These are phyloP conservation scores for Jatropha multifida DNA, from an alignment of 441 rosid genomes.

Conservation along the genomic window DNA sequence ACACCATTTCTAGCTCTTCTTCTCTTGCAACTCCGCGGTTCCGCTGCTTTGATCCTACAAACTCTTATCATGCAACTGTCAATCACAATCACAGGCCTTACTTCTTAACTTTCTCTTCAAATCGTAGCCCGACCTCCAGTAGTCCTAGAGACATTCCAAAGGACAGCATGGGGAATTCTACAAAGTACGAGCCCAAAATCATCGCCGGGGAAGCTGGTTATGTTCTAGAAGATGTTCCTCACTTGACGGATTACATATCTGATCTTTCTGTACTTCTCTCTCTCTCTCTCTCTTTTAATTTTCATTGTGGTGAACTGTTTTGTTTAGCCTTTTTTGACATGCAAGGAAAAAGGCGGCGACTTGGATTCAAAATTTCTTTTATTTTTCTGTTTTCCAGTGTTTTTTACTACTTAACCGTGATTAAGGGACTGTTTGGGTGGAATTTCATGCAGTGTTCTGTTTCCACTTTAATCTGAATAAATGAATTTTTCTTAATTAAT, in stretches of 20 bases:
- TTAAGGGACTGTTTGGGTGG: too few species aligned
- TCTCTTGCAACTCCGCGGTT: slow-evolving; percentile 27
- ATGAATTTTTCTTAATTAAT: too few species aligned
- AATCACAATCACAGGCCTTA: slow-evolving; percentile 25
- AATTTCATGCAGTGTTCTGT: too few species aligned
- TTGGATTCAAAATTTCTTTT: not conserved
- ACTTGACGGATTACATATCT: slow-evolving; percentile 54
- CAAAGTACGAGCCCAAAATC: slow-evolving; percentile 36
- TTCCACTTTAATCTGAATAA: too few species aligned
- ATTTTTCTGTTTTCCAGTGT: not conserved
- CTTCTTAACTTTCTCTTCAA: slow-evolving; percentile 14
- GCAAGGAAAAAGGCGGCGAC: not conserved
- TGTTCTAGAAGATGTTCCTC: slow-evolving; percentile 73
- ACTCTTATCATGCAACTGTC: slow-evolving; percentile 21
- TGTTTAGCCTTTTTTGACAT: not conserved
- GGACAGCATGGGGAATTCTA: slow-evolving; percentile 1
- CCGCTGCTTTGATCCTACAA: slow-evolving; percentile 45
- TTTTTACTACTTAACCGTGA: too few species aligned
- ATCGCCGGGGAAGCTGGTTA: slow-evolving; percentile 55
- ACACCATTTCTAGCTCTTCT: slow-evolving; percentile 42
- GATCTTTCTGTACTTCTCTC: slow-evolving; percentile 42
- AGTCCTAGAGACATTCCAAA: not conserved
- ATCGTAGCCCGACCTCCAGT: not conserved
- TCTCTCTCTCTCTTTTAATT: not conserved
- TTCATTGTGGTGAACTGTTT: not conserved